These are phyloP conservation scores for Fagopyrum esculentum DNA, from an alignment of 148 eudicot species.

Conservation along the genomic window DNA sequence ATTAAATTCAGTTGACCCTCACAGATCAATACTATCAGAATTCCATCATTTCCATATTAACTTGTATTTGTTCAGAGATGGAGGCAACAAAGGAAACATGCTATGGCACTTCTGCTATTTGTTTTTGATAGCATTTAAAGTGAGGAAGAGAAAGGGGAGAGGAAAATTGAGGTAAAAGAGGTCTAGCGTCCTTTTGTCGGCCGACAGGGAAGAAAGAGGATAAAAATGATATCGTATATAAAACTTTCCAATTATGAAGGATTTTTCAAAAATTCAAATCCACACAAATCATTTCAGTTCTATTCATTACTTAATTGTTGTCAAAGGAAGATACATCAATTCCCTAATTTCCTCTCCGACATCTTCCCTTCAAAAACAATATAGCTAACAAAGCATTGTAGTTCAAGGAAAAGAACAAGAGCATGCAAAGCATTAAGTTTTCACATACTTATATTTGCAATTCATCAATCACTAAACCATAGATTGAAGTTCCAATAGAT, in stretches of 20 bases:
- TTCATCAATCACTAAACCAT: not conserved
- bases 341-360: not conserved
- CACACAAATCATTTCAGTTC: not conserved
- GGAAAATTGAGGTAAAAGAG: not conserved
- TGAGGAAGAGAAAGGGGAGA: not conserved
- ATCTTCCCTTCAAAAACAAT: not conserved
- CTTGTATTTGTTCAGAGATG: not conserved
- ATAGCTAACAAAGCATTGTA: not conserved
- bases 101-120: not conserved
- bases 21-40: not conserved
- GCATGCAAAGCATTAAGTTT: not conserved
- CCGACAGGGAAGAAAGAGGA: not conserved
- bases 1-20: not conserved
- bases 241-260: not conserved
- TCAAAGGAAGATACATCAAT: not conserved
- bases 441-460: not conserved
- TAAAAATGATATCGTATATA: not conserved
- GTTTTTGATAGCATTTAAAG: not conserved
- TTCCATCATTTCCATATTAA: not conserved
- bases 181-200: not conserved
- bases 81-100: not conserved
- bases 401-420: slow-evolving; percentile 4
- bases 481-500: not conserved
- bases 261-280: not conserved
- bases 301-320: not conserved